Conservation (phyloP, 306 rosid species). For the Fragaria iinumae region DNA sequence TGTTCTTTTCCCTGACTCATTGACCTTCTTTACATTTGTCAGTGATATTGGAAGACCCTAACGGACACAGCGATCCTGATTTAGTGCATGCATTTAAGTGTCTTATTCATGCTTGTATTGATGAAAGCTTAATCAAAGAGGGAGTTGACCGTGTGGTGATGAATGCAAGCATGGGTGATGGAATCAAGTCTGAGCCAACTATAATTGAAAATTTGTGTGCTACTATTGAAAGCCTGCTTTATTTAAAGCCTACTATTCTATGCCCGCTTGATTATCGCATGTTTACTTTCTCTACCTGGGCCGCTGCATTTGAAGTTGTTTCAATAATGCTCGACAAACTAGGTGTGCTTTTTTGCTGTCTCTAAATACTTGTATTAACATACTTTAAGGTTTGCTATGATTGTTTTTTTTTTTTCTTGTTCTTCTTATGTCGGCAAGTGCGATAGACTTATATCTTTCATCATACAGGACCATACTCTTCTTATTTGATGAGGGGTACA, state of each 20-base stretch:
- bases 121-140: conserved; percentile 65
- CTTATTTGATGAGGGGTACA: conserved; percentile 60
- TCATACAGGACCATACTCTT: conserved; percentile 54
- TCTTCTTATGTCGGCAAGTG: not conserved
- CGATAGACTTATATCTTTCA: not conserved
- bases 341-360: conserved; percentile 38
- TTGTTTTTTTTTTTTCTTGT: too few species aligned
- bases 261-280: too few species aligned
- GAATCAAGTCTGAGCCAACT: conserved; percentile 59
- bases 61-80: too few species aligned
- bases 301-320: conserved; percentile 62
- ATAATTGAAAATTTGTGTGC: conserved; percentile 74
- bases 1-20: too few species aligned
- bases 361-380: not conserved
- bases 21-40: too few species aligned
- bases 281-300: conserved; percentile 32
- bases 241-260: too few species aligned
- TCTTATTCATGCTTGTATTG: conserved; percentile 61
- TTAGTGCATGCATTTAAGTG: conserved; percentile 54
- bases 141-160: conserved; percentile 56
- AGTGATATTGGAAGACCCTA: too few species aligned
- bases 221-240: conserved; percentile 52
- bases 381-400: too few species aligned
- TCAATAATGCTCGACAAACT: conserved; percentile 68
- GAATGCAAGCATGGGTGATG: conserved; percentile 27